Evolutionary conservation across 2,329 filamentous ascomycete species (phyloP).

Genomic region (Scleromitrula shiraiana): DNA sequence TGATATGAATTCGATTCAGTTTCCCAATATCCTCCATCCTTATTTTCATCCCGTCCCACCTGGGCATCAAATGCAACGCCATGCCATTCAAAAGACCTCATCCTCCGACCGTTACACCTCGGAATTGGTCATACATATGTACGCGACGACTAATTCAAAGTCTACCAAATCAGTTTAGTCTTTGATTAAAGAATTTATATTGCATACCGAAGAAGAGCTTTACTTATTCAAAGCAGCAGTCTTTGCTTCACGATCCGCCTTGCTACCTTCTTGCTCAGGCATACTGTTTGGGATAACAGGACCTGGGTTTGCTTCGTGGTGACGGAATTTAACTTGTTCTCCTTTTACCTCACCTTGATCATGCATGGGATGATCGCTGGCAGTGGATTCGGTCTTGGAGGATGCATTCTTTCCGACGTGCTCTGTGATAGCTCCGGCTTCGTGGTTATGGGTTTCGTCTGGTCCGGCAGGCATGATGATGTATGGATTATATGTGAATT

Average conservation of each 20-base stretch:
- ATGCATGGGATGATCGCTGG: constrained; percentile 32
- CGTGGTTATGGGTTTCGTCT: constrained; percentile 31
- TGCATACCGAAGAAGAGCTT: constrained; percentile 18
- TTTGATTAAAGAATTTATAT: background rate
- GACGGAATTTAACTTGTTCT: constrained; percentile 40
- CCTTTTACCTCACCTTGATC: constrained; percentile 34
- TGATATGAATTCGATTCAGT: background rate
- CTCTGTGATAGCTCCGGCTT: constrained; percentile 28
- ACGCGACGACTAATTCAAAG: background rate
- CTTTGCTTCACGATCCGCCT: constrained; percentile 55
- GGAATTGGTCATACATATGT: no score
- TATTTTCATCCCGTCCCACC: background rate
- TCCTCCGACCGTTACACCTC: background rate
- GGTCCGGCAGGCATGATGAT: constrained; percentile 32
- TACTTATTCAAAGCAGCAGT: constrained; percentile 14
- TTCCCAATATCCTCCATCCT: background rate
- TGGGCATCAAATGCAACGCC: background rate
- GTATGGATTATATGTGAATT: constrained; percentile 3
- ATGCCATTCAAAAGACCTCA: background rate
- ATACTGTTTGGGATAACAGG: constrained; percentile 48
- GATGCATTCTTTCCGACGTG: constrained; percentile 31
- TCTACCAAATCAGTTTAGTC: background rate
- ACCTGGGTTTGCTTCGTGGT: constrained; percentile 48
- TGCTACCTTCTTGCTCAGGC: constrained; percentile 50
- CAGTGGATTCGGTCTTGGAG: constrained; percentile 31